Conservation (phyloP, 352 stramenopile genomes). For the Pythium phragmitis region DNA sequence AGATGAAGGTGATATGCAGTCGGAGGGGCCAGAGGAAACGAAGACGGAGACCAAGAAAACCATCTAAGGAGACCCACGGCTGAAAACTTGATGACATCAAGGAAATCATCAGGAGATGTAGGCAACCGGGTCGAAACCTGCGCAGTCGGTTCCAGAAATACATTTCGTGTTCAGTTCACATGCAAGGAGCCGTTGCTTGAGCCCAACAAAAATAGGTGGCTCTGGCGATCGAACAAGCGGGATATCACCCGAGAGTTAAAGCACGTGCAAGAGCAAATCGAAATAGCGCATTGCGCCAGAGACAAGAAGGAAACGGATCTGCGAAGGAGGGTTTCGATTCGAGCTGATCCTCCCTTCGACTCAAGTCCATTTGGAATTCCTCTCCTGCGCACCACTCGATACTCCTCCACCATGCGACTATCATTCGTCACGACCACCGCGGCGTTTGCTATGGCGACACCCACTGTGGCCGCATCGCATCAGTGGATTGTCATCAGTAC, state of each 20-base stretch:
- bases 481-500: conserved; percentile 25
- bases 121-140: neutral
- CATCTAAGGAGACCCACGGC: conserved; percentile 1
- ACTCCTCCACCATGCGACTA: neutral
- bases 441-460: neutral
- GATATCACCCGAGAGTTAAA: no score
- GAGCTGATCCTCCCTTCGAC: neutral
- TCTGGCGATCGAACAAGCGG: neutral
- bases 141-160: neutral
- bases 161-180: neutral
- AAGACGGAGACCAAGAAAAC: conserved; percentile 27
- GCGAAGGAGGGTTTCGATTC: no score
- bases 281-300: no score
- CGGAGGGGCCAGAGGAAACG: conserved; percentile 11
- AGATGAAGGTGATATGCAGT: conserved; percentile 12
- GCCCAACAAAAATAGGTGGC: neutral
- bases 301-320: neutral
- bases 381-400: neutral
- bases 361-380: neutral
- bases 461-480: neutral
- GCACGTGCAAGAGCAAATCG: no score
- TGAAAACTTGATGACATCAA: neutral
- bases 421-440: neutral
- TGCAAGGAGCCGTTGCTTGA: neutral
- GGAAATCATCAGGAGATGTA: neutral